These are phyloP conservation scores for Penicillium freii DNA, from an alignment of 2,329 filamentous ascomycete species.

Conservation along the genomic window DNA sequence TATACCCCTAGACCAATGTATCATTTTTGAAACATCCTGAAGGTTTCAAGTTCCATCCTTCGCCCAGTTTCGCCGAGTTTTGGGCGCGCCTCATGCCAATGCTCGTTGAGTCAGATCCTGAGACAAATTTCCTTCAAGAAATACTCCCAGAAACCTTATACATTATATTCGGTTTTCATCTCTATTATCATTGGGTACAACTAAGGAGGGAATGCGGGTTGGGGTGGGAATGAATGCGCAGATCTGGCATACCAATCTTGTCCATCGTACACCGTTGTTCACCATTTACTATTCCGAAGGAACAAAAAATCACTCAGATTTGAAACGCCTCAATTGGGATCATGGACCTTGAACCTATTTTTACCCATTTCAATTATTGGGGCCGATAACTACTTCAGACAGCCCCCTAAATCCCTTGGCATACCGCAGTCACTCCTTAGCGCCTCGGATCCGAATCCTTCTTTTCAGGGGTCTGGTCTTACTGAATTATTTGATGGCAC, in stretches of 20 bases:
- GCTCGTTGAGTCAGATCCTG: not conserved
- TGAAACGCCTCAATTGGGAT: not conserved
- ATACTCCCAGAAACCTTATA: not conserved
- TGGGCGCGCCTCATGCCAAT: not conserved
- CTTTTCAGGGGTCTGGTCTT: not conserved
- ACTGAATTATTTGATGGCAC: not conserved
- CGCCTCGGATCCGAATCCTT: not conserved
- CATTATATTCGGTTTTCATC: not conserved
- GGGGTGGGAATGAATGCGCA: conserved; percentile 11
- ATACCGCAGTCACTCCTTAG: not conserved
- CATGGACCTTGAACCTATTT: not conserved
- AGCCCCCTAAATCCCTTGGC: not conserved
- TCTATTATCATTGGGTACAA: not conserved
- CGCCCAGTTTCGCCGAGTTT: not conserved
- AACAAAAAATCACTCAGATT: not conserved
- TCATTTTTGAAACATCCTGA: not conserved
- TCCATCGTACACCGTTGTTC: not conserved
- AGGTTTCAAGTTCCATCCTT: not conserved
- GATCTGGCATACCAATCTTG: conserved; percentile 11
- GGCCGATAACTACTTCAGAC: not conserved
- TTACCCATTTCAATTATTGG: not conserved
- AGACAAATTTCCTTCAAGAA: not conserved
- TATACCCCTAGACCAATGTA: conserved; percentile 24
- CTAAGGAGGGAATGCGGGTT: conserved; percentile 13
- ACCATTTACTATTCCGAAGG: not conserved